A percentile compares a stretch with the other conserved stretches of the same genome.
These are phyloP conservation scores for Didymella lethalis DNA, from an alignment of 2,329 filamentous ascomycete species.

Conservation along the genomic window DNA sequence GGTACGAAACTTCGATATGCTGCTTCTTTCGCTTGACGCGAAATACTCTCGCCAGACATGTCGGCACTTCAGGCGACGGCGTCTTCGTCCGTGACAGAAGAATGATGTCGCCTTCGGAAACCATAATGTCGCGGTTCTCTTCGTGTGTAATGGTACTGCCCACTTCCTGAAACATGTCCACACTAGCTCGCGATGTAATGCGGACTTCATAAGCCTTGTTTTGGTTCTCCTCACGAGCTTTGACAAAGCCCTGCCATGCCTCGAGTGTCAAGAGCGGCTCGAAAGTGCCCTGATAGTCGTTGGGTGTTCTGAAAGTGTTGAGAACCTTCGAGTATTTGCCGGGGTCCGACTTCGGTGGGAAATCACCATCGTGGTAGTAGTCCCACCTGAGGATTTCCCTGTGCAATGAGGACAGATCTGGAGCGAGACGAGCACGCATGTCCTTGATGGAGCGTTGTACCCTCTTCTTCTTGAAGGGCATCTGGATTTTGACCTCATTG, in stretches of 20 bases:
- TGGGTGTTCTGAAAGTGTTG: slow-evolving; percentile 77
- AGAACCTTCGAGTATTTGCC: slow-evolving; percentile 78
- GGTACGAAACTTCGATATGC: slow-evolving; percentile 83
- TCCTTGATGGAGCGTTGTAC: slow-evolving; percentile 86
- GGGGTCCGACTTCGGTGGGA: slow-evolving; percentile 76
- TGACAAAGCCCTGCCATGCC: slow-evolving; percentile 94
- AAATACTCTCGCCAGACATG: slow-evolving; percentile 87
- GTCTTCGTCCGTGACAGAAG: slow-evolving; percentile 78
- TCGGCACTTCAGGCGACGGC: slow-evolving; percentile 73
- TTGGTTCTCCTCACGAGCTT: slow-evolving; percentile 84
- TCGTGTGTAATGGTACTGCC: slow-evolving; percentile 79
- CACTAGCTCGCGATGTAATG: slow-evolving; percentile 83
- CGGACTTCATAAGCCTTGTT: slow-evolving; percentile 86
- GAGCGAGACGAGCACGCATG: slow-evolving; percentile 89
- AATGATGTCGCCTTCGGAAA: slow-evolving; percentile 88
- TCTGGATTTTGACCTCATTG: slow-evolving; percentile 55
- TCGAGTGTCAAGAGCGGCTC: slow-evolving; percentile 89
- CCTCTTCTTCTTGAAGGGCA: slow-evolving; percentile 84
- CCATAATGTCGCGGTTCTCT: slow-evolving; percentile 73
- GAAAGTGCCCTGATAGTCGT: slow-evolving; percentile 87
- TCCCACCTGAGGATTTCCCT: slow-evolving; percentile 91
- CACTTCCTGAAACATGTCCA: slow-evolving; percentile 92
- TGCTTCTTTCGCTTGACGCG: slow-evolving; percentile 82
- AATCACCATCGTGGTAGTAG: slow-evolving; percentile 87
- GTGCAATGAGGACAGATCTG: slow-evolving; percentile 85